A percentile compares a stretch with the other conserved stretches of the same genome.
Conservation (phyloP, 768 basidiomycete species). For the Naganishia antarctica region DNA sequence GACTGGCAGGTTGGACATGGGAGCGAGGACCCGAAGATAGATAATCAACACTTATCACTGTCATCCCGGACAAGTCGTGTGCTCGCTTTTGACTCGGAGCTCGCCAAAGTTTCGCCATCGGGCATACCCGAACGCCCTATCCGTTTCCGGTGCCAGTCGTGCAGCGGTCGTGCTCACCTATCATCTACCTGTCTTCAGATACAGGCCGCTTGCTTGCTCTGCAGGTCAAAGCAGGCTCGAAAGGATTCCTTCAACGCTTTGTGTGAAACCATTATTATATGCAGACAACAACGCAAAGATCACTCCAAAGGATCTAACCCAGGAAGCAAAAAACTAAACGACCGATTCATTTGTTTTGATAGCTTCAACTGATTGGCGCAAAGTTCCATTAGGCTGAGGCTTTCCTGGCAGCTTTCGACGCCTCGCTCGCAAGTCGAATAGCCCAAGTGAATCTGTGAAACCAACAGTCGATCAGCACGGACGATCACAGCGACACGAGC, state of each 20-base stretch:
- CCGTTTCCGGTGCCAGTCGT: background rate
- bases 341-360: background rate
- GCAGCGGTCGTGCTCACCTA: too few relatives aligned
- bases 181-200: too few relatives aligned
- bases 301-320: background rate
- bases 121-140: background rate
- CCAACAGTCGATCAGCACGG: background rate
- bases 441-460: slow-evolving; percentile 67
- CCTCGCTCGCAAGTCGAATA: slow-evolving; percentile 58
- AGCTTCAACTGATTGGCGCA: background rate
- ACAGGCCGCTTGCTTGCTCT: too few relatives aligned
- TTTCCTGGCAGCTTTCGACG: slow-evolving; percentile 15
- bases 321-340: background rate
- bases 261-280: too few relatives aligned
- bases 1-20: too few relatives aligned
- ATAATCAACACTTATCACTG: background rate
- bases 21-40: too few relatives aligned
- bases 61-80: background rate
- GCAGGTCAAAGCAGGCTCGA: too few relatives aligned
- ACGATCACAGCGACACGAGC: background rate
- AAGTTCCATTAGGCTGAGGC: background rate
- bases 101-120: background rate
- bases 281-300: too few relatives aligned
- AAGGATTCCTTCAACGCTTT: too few relatives aligned
- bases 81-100: background rate